phyloP scores from a whole-genome alignment of 2,329 filamentous ascomycete species.

The Alternaria triticimaculans region DNA sequence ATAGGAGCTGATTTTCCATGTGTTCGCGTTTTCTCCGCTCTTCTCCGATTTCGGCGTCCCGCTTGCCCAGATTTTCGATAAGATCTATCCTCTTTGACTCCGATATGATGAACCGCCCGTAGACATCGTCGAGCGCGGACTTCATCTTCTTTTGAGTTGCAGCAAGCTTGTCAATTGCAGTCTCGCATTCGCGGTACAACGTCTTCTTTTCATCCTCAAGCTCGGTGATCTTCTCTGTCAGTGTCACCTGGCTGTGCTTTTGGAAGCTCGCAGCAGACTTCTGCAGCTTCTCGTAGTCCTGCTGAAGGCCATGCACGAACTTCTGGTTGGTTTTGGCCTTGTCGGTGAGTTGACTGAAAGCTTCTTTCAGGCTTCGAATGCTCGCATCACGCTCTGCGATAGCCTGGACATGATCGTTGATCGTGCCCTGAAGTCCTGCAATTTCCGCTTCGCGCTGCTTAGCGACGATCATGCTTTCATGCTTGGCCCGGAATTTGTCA shows the following conservation, averaged over 20 bases:
- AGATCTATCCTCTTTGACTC: constrained; percentile 21
- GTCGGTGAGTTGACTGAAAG: constrained; percentile 14
- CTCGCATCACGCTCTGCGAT: constrained; percentile 19
- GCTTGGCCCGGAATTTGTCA: constrained; percentile 12
- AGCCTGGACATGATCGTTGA: constrained; percentile 9
- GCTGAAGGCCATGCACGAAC: constrained; percentile 35
- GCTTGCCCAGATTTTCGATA: constrained; percentile 15
- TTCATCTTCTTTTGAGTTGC: constrained; percentile 23
- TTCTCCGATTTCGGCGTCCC: constrained; percentile 18
- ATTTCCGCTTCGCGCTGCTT: constrained; percentile 14
- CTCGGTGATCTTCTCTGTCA: constrained; percentile 27
- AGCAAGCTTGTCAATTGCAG: constrained; percentile 12
- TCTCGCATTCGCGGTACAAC: constrained; percentile 20
- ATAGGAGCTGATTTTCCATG: constrained; percentile 29
- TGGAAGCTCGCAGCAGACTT: constrained; percentile 13
- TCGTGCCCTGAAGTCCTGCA: constrained; percentile 10
- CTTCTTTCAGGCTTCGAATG: constrained; percentile 1
- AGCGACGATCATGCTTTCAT: constrained; percentile 4
- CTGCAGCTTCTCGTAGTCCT: constrained; percentile 35
- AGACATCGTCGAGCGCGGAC: constrained; percentile 23
- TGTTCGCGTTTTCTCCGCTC: constrained; percentile 29
- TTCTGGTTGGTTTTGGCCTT: constrained; percentile 31
- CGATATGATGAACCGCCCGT: constrained; percentile 14
- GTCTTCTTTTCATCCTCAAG: constrained; percentile 27
- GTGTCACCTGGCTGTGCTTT: constrained; percentile 15